Base-by-base conservation (phyloP, 2,329 filamentous ascomycete genomes). In the Sporothrix protearum region DNA sequence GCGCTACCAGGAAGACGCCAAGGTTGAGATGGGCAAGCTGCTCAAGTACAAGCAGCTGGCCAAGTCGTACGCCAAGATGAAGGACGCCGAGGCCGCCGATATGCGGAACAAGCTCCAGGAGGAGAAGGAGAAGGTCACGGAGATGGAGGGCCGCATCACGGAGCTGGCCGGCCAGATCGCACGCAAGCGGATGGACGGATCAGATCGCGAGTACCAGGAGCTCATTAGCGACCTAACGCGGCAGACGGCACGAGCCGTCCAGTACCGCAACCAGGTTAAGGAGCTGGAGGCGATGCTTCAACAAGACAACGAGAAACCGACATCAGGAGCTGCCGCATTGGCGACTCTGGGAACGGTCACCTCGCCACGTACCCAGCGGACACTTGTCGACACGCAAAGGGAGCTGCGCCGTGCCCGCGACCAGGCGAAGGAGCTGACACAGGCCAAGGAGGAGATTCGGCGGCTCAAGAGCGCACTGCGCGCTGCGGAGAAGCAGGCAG, bases 1-100 rank as follows among this genome's bases (percentile, higher is more conserved):
- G 75, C 86, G 85, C 70, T 95, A 94, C 77, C 89, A 92, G 66
- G 84, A 88, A 59, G 90, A 91, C 74, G 92, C 91, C 74, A 88
- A 88, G 78, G 85, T 84, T 57, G 91, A 94, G 79, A 90, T 94
- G 84, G 89, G 89, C 81, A 92, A 91, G 81, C 84, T 95, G 77
- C 86, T 94, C 77, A 88, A 88, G 77, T 94, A 94, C 83, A 93
- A 94, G 82, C 88, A 92, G 77, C 84, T 93, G 73, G 91, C 92
- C 71, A 94, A 92, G 80, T 90, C 89, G 71, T 94, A 91, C 77
- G 92, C 92, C 57, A 89, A 90, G 78, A 88, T 91, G 80, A 94
- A 94, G 79, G 92, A 95, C 77, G 83, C 85, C 22, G 90, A 94
- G 79, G 89, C 90, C 28, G 85, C 87, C 33, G 85, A 91, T 71